These are phyloP conservation scores for Ceratocystis harringtonii DNA, from an alignment of 2,329 filamentous ascomycete species.

Conservation along the genomic window DNA sequence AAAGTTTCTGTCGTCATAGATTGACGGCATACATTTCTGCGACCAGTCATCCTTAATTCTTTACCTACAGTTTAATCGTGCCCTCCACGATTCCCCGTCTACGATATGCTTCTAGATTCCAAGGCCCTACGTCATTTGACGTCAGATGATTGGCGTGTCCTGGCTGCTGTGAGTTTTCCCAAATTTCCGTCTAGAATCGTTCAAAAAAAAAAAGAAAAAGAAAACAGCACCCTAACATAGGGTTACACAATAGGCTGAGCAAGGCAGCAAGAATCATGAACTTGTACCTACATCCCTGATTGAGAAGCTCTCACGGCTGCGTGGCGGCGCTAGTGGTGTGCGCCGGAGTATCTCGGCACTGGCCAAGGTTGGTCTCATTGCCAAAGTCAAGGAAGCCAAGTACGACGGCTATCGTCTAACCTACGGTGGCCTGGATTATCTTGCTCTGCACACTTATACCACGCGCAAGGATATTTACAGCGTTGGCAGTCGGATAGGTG, in stretches of 20 bases:
- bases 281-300: slow-evolving; percentile 86
- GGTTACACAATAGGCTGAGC: slow-evolving; percentile 53
- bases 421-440: slow-evolving; percentile 92
- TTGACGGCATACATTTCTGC: background rate
- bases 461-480: slow-evolving; percentile 71
- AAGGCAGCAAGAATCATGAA: slow-evolving; percentile 92
- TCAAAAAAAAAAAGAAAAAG: background rate
- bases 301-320: slow-evolving; percentile 64
- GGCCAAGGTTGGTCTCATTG: slow-evolving; percentile 83
- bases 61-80: background rate
- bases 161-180: slow-evolving; percentile 57
- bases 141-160: slow-evolving; percentile 85
- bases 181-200: background rate
- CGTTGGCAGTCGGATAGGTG: slow-evolving; percentile 84
- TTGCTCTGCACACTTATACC: slow-evolving; percentile 83
- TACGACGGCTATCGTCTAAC: slow-evolving; percentile 96
- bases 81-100: background rate
- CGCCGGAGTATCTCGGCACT: slow-evolving; percentile 78
- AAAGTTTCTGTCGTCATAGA: slow-evolving; percentile 14
- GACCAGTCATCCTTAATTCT: background rate
- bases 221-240: slow-evolving; percentile 14
- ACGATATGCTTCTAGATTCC: slow-evolving; percentile 82
- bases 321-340: slow-evolving; percentile 62
- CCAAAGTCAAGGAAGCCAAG: slow-evolving; percentile 83
- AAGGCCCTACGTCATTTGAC: slow-evolving; percentile 86